These are phyloP conservation scores for Trichoderma sp. DNA, from an alignment of 2,329 filamentous ascomycete species.

Conservation along the genomic window DNA sequence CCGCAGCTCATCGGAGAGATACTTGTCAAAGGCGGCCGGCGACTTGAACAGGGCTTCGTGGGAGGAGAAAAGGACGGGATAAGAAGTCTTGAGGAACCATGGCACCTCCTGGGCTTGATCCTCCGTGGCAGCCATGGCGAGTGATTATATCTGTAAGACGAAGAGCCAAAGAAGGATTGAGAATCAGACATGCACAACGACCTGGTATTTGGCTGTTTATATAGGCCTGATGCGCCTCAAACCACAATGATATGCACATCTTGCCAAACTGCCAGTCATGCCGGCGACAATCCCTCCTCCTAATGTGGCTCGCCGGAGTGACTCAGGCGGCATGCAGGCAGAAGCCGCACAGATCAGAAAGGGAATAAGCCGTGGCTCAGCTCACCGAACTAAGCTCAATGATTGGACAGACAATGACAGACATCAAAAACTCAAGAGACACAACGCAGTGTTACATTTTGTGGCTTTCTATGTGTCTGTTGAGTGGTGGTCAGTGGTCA, in stretches of 20 bases:
- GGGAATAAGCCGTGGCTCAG: not conserved
- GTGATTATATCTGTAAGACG: not conserved
- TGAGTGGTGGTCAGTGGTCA: not conserved
- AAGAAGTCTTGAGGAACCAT: slow-evolving; percentile 46
- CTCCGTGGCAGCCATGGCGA: slow-evolving; percentile 13
- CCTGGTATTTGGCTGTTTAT: not conserved
- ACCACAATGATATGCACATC: no score
- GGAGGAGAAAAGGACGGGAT: slow-evolving; percentile 45
- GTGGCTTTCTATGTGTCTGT: not conserved
- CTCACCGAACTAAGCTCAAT: not conserved
- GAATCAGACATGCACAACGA: not conserved
- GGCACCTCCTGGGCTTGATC: slow-evolving; percentile 27
- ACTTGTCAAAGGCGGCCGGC: slow-evolving; percentile 40
- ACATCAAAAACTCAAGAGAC: not conserved
- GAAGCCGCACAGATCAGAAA: not conserved
- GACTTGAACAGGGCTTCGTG: slow-evolving; percentile 42
- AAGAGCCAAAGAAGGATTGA: not conserved
- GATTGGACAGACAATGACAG: not conserved
- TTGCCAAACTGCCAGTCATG: not conserved
- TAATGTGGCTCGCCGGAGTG: slow-evolving; percentile 5
- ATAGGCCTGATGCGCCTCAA: not conserved
- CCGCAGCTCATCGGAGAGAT: slow-evolving; percentile 37
- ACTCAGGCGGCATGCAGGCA: slow-evolving; percentile 19
- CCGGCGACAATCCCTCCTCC: not conserved
- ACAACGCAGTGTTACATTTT: no score